phyloP scores from a whole-genome alignment of 140 eudicot genomes.

The Senecio squalidus region DNA sequence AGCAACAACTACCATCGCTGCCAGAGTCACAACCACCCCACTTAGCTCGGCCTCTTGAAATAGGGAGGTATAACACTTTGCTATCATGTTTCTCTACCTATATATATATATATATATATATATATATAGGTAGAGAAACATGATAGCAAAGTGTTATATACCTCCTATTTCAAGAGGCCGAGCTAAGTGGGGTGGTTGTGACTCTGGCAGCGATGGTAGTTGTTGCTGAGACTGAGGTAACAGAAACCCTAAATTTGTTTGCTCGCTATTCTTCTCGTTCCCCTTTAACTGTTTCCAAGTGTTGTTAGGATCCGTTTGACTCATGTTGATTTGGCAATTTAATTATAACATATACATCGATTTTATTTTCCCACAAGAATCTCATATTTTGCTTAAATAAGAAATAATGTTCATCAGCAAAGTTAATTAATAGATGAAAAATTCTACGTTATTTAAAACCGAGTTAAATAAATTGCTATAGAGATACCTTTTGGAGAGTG shows the following conservation, averaged over 20 bases:
- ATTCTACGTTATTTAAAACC: no score
- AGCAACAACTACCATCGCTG: constrained; percentile 17
- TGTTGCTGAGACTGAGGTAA: constrained; percentile 18
- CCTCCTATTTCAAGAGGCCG: constrained; percentile 30
- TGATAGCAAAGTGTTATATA: background rate
- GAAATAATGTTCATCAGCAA: background rate
- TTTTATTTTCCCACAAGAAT: background rate
- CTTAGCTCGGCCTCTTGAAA: constrained; percentile 16
- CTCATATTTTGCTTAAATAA: background rate
- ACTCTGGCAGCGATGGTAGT: constrained; percentile 18
- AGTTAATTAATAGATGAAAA: background rate
- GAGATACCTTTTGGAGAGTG: constrained; percentile 54
- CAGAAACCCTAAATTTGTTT: constrained; percentile 19
- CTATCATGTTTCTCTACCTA: background rate
- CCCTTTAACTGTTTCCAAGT: constrained; percentile 37
- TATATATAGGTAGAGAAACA: background rate
- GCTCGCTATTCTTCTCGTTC: constrained; percentile 43
- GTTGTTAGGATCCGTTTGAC: background rate
- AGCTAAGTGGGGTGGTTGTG: constrained; percentile 5
- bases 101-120: background rate
- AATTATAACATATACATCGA: background rate
- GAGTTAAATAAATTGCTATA: no score
- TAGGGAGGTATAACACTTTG: constrained; percentile 24
- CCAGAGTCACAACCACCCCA: constrained; percentile 14
- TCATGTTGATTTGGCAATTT: background rate